Evolutionary conservation across 1,139 yeast genomes (phyloP).

Genomic region (Zygosaccharomyces sapae): DNA sequence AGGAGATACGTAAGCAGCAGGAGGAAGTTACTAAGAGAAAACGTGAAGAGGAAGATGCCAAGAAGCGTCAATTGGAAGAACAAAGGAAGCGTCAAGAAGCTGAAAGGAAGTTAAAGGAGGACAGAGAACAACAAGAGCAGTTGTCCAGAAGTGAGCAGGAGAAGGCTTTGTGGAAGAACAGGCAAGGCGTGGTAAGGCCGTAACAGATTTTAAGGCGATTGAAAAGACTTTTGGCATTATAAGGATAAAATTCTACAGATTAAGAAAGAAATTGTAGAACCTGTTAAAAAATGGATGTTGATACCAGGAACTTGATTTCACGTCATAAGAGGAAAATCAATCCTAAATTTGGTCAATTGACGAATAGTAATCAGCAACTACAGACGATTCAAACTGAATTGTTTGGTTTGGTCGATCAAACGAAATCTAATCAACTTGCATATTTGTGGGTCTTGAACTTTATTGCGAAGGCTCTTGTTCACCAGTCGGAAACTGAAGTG

Average conservation of each 20-base stretch:
- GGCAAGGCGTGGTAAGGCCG: conserved; percentile 13
- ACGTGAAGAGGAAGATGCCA: conserved; percentile 17
- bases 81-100: conserved; percentile 14
- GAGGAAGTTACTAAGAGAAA: conserved; percentile 17
- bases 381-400: conserved; percentile 50
- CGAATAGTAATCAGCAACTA: conserved; percentile 64
- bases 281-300: conserved; percentile 45
- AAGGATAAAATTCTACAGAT: conserved; percentile 56
- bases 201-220: conserved; percentile 33
- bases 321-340: conserved; percentile 67
- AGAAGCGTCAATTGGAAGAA: conserved; percentile 11
- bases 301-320: conserved; percentile 40
- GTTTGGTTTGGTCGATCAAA: conserved; percentile 44
- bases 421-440: conserved; percentile 47
- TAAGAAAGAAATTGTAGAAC: conserved; percentile 52
- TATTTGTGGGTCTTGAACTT: conserved; percentile 74
- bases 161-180: conserved; percentile 16
- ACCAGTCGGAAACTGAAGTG: conserved; percentile 92
- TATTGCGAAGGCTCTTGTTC: conserved; percentile 76
- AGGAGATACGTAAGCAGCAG: conserved; percentile 16
- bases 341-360: conserved; percentile 87
- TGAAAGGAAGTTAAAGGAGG: conserved; percentile 11
- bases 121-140: conserved; percentile 9
- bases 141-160: conserved; percentile 8
- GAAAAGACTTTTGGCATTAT: conserved; percentile 49